Base-by-base conservation (phyloP, 306 rosid species). In the Sphenostylis stenocarpa region DNA sequence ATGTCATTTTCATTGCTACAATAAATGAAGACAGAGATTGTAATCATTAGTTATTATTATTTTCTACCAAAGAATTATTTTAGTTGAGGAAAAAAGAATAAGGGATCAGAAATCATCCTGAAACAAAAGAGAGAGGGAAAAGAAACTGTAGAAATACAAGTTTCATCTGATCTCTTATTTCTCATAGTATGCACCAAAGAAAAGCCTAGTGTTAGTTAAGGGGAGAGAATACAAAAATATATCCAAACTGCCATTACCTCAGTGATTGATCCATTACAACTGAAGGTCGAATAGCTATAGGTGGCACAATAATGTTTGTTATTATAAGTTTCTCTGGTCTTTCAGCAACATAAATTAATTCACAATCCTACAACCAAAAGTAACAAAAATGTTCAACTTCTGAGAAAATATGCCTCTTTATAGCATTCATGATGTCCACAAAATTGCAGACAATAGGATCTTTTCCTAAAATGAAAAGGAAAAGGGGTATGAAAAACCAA, bases 1-100 rank as follows among this genome's bases (percentile, higher is more conserved):
- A 92, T 81, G 78, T 95, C 98, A 84, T 95, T 92, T 89, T 95
- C 98, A 83, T 95, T 90, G 88, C 98, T 92, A 88, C 74, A 82
- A 70, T 29, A 89, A 52, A 77, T 58, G 38, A 75, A 80, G 53
- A 51, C 5, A 16, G 51, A 78, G 77, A 41, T 29, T 45, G 45
- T 28, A 45, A 82, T 73, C 64, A 83, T 55, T 44, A 31, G 56
- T 34, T 48, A 45, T 67, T 39, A 68, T 62, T 57, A 51, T 62
- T 63, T 31, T 62, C 38, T 21, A 21, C 15, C 36, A 19, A 62
- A 67, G 49, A 70, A 55, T 20, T 64, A 56, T 7, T 34, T 71
- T 60, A 78, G 82, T 61, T 44, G 20, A 43, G 24, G 28, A 51
- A 64, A 68, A 39, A 24, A 75, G 67, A 16, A 44, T 39, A 76